Evolutionary conservation across 352 stramenopile species (phyloP), one percentile per base, ranked within the genome.

Genomic region (Plasmopara halstedii): DNA sequence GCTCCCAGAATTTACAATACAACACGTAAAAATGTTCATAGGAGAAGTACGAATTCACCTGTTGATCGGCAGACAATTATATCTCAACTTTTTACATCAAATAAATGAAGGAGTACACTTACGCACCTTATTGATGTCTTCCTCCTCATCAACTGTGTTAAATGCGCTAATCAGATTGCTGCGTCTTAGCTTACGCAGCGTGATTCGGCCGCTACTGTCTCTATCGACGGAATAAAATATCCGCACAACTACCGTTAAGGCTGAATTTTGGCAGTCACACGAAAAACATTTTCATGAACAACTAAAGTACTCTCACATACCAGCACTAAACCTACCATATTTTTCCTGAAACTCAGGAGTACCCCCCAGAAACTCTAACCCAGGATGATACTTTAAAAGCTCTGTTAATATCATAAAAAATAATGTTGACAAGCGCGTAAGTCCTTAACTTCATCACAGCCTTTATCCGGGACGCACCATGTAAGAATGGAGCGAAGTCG

Each of bases 21-120:
- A 99, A 63, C 41, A 99, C 95, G 68, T 99, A 99, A 56, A 99
- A 99, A 67, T 99, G 96, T 73, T 99, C 96, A 67, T 99, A 99
- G 18, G 81, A 97, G 68, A 99, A 99, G 71, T 95, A 98, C 38
- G 86, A 85, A 60, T 91, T 95, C 38, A 96, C 83, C 81, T 93
- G 39, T 10, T n/a, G 18, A 27, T 27, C 23, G 22, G 33, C 13
- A 22, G 11, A 23, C 19, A 3, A 33, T 6, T 52, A 11, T 8
- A 34, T 5, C 6, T 1, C 10, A 2, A 2, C 18, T 22, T 26
- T 9, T 4, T 32, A 1, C 17, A 46, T 27, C 23, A n/a, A 38
- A 17, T 10, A 29, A 11, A 29, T 29, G 11, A 29, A 6, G 11
- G 2, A 14, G 11, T 22, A 1, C 20, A 8, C 11, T 14, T 19